Evolutionary conservation across 2,329 filamentous ascomycete genomes (phyloP).

Genomic region (Calonectria hongkongensis): DNA sequence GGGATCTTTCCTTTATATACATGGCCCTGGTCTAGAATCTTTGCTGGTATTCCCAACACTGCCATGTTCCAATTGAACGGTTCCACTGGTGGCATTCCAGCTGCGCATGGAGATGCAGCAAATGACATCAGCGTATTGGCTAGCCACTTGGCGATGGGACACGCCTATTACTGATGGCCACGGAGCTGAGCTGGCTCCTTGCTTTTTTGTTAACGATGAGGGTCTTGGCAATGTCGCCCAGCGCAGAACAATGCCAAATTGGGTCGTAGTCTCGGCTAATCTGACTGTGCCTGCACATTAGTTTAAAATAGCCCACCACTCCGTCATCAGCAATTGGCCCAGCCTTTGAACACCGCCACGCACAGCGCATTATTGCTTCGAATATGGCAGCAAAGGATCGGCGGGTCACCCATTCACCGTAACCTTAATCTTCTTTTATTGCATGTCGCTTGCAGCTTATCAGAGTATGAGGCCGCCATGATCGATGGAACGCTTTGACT

Average conservation of each 20-base stretch:
- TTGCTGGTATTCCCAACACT: background rate
- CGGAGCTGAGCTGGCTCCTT: no score
- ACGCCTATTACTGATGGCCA: background rate
- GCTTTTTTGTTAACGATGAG: background rate
- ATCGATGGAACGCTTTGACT: no score
- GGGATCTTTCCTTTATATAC: background rate
- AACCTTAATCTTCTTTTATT: background rate
- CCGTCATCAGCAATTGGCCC: background rate
- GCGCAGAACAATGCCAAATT: background rate
- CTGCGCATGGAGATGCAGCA: background rate
- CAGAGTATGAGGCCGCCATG: no score
- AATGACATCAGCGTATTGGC: background rate
- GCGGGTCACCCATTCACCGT: background rate
- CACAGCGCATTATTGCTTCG: background rate
- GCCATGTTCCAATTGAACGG: background rate
- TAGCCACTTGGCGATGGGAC: background rate
- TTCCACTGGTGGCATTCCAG: background rate
- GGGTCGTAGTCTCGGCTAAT: background rate
- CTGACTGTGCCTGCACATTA: background rate
- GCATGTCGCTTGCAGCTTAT: background rate
- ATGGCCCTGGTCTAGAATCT: background rate
- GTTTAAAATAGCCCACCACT: background rate
- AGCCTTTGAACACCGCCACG: background rate
- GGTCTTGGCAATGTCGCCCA: background rate
- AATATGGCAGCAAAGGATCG: background rate